Evolutionary conservation across 169 alveolate genomes (phyloP).

Genomic region (Plasmodium vinckei): DNA sequence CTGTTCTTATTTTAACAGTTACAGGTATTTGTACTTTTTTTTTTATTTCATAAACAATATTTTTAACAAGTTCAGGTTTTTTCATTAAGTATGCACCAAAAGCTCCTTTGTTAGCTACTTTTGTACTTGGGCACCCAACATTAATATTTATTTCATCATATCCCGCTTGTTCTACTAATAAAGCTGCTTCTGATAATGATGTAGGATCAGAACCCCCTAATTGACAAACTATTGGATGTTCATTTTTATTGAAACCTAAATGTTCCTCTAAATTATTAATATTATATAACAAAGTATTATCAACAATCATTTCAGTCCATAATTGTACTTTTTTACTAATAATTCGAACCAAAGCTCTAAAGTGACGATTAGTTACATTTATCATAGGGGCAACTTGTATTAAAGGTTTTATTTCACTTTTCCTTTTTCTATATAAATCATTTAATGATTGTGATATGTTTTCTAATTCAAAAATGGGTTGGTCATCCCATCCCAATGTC

Average conservation of each 20-base stretch:
- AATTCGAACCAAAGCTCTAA: conserved; percentile 87
- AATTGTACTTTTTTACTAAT: conserved; percentile 89
- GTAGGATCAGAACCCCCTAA: conserved; percentile 95
- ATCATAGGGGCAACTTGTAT: conserved; percentile 96
- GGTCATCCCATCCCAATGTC: conserved; percentile 9
- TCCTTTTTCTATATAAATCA: conserved; percentile 8
- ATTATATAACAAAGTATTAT: conserved; percentile 87
- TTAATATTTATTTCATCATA: conserved; percentile 95
- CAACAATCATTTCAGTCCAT: conserved; percentile 95
- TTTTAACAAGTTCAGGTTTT: conserved; percentile 92
- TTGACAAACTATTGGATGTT: conserved; percentile 92
- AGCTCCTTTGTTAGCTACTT: conserved; percentile 92
- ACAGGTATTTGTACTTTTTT: conserved; percentile 87
- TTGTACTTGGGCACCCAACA: conserved; percentile 95
- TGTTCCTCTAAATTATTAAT: conserved; percentile 52
- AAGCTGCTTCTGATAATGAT: conserved; percentile 92
- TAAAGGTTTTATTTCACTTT: conserved; percentile 60
- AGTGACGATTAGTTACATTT: conserved; percentile 93
- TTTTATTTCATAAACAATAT: conserved; percentile 80
- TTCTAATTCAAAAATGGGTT: conserved; percentile 43
- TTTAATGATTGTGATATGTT: conserved; percentile 16
- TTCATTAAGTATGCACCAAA: conserved; percentile 98
- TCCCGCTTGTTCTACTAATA: conserved; percentile 90
- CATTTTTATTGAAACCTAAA: conserved; percentile 82
- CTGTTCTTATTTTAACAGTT: conserved; percentile 95